phyloP scores from a whole-genome alignment of 140 eudicot species.

The Ambrosia hybrid region DNA sequence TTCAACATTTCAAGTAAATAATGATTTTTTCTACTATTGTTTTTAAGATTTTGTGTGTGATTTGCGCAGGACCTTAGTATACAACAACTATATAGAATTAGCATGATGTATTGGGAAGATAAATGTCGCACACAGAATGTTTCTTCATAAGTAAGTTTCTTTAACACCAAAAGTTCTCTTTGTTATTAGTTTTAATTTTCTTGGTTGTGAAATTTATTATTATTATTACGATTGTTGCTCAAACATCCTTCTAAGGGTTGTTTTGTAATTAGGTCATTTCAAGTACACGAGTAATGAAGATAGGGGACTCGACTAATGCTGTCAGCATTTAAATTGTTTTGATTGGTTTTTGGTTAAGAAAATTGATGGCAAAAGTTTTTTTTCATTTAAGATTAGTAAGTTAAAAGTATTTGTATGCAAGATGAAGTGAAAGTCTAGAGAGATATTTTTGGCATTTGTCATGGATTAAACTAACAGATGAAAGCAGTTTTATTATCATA shows the following conservation, averaged over 20 bases:
- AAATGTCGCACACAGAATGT: slow-evolving; percentile 91
- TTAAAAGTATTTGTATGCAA: too few species aligned
- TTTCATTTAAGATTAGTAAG: too few species aligned
- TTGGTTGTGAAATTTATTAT: slow-evolving; percentile 16
- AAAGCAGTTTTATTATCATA: too few species aligned
- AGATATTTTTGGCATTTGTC: too few species aligned
- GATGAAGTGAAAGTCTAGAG: too few species aligned
- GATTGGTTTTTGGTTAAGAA: background rate
- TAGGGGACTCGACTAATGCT: slow-evolving; percentile 88
- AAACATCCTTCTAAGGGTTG: slow-evolving; percentile 21
- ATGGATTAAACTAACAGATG: too few species aligned
- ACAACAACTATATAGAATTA: slow-evolving; percentile 83
- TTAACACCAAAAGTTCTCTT: background rate
- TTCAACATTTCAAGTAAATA: background rate
- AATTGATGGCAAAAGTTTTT: too few species aligned
- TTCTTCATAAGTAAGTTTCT: slow-evolving; percentile 75
- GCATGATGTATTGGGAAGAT: slow-evolving; percentile 96
- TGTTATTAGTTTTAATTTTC: background rate
- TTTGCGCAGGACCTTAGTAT: slow-evolving; percentile 75
- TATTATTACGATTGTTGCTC: too few species aligned
- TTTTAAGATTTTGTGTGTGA: background rate
- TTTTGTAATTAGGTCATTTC: slow-evolving; percentile 67
- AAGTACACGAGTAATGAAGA: slow-evolving; percentile 93
- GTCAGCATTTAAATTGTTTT: slow-evolving; percentile 49
- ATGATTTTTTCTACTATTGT: background rate